Percentiles rank a stretch among this genome's conserved stretches.
Conservation (phyloP, 1,284 basidiomycete species). For the Laetiporus sulphureus region DNA sequence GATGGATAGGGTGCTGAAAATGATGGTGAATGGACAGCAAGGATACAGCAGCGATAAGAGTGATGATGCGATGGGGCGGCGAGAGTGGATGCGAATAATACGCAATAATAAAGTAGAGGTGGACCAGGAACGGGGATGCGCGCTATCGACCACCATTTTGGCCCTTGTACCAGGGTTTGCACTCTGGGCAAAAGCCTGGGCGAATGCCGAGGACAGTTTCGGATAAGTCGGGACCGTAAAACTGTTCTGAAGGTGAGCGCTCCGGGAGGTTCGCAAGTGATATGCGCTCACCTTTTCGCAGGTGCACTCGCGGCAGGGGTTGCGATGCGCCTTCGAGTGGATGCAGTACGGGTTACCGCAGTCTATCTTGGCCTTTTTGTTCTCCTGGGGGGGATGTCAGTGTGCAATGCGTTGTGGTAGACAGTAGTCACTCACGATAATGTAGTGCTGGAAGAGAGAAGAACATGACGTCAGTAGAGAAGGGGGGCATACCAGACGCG, state of each 20-base stretch:
- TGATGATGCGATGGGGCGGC: conserved; percentile 2
- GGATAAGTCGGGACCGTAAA: conserved; percentile 57
- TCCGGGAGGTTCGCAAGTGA: not conserved
- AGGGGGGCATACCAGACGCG: conserved; percentile 6
- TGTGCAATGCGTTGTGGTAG: conserved; percentile 9
- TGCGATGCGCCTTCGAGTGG: conserved; percentile 46
- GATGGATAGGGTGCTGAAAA: conserved; percentile 3
- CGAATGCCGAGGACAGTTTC: conserved; percentile 50
- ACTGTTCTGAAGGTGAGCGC: conserved; percentile 33
- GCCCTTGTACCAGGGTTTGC: conserved; percentile 52
- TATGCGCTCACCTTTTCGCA: conserved; percentile 41
- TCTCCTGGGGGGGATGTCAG: conserved; percentile 35
- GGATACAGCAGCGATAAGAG: conserved; percentile 10
- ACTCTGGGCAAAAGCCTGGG: conserved; percentile 53
- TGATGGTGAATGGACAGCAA: conserved; percentile 9
- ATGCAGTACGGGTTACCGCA: conserved; percentile 54
- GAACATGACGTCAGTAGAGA: conserved; percentile 18
- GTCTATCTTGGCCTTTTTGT: conserved; percentile 54
- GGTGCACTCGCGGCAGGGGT: conserved; percentile 45
- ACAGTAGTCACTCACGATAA: conserved; percentile 33
- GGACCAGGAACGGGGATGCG: not conserved
- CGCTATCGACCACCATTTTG: conserved; percentile 14
- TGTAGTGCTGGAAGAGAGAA: conserved; percentile 39
- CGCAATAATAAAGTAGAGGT: conserved; percentile 3
- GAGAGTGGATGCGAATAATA: conserved; percentile 4